phyloP scores from a whole-genome alignment of 805 yeast species.

The Lipomyces anomalus region DNA sequence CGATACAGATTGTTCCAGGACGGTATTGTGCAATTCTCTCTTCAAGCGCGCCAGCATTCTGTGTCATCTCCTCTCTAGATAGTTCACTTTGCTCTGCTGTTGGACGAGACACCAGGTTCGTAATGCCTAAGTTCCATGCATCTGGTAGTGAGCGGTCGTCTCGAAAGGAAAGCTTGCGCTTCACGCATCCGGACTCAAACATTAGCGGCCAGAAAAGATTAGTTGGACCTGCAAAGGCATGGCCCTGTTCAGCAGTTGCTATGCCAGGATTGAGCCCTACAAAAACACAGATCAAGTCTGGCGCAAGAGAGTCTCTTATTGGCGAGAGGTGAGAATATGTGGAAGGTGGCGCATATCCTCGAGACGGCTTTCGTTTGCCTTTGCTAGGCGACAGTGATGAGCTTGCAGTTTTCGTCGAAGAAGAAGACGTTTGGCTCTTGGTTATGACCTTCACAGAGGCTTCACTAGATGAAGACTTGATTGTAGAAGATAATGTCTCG shows the following conservation, averaged over 20 bases:
- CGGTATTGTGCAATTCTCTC: slow-evolving; percentile 37
- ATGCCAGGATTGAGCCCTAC: slow-evolving; percentile 72
- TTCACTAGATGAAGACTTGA: no score
- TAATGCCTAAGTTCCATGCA: slow-evolving; percentile 54
- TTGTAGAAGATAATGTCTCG: no score
- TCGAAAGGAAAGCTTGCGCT: slow-evolving; percentile 29
- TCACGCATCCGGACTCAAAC: slow-evolving; percentile 46
- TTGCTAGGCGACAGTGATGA: no score
- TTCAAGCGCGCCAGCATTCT: slow-evolving; percentile 50
- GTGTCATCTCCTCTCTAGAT: slow-evolving; percentile 45
- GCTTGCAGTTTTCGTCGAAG: neutral
- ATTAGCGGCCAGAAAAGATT: slow-evolving; percentile 65
- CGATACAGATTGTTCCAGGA: slow-evolving; percentile 48
- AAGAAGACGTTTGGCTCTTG: no score
- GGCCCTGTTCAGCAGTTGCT: slow-evolving; percentile 54
- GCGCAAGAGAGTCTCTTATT: slow-evolving; percentile 22
- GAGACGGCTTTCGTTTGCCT: slow-evolving; percentile 6
- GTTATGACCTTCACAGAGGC: no score
- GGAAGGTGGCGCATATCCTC: slow-evolving; percentile 22
- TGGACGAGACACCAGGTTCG: slow-evolving; percentile 63
- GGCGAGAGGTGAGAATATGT: slow-evolving; percentile 23
- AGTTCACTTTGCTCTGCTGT: slow-evolving; percentile 56
- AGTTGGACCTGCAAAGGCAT: slow-evolving; percentile 66
- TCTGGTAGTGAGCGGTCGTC: slow-evolving; percentile 42
- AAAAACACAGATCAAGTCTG: slow-evolving; percentile 44